phyloP scores from a whole-genome alignment of 1,284 basidiomycete species.

The Boletus semigastroideus region DNA sequence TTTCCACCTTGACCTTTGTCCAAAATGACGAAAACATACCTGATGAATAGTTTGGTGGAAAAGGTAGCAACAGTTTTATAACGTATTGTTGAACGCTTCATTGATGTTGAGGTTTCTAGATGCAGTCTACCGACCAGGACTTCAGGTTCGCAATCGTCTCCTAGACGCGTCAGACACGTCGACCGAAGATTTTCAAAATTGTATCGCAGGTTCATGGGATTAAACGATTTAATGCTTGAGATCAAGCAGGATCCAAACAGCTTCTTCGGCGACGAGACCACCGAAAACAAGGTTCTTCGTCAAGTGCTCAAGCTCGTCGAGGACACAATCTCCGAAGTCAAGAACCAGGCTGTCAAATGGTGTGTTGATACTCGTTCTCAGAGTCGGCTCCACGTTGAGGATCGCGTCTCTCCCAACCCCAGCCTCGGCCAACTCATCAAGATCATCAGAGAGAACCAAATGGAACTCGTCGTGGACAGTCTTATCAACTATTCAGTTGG shows the following conservation, averaged over 20 bases:
- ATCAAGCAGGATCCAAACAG: conserved; percentile 69
- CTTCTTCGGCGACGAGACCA: conserved; percentile 76
- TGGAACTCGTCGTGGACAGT: conserved; percentile 84
- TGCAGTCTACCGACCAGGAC: conserved; percentile 82
- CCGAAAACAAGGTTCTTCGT: conserved; percentile 78
- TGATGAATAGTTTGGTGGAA: conserved; percentile 79
- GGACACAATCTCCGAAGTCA: conserved; percentile 96
- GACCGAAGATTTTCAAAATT: conserved; percentile 14
- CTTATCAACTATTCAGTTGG: conserved; percentile 83
- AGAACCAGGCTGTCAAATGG: conserved; percentile 97
- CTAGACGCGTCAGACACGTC: conserved; percentile 27
- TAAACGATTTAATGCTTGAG: conserved; percentile 89
- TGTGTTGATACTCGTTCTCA: conserved; percentile 34
- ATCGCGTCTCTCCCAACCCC: conserved; percentile 7
- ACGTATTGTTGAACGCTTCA: conserved; percentile 6
- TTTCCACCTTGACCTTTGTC: conserved; percentile 4
- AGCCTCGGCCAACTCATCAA: conserved; percentile 87
- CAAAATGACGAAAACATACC: conserved; percentile 77
- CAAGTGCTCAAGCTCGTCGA: conserved; percentile 84
- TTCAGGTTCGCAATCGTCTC: conserved; percentile 54
- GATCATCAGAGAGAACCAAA: conserved; percentile 78
- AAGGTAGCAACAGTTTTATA: conserved; percentile 47
- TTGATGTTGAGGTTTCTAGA: conserved; percentile 44
- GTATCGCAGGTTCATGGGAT: conserved; percentile 81
- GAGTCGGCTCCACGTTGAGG: conserved; percentile 3